Evolutionary conservation across 345 rosid genomes (phyloP), one percentile per base, ranked within the genome.

Genomic region (Cardamine chenopodiifolia): DNA sequence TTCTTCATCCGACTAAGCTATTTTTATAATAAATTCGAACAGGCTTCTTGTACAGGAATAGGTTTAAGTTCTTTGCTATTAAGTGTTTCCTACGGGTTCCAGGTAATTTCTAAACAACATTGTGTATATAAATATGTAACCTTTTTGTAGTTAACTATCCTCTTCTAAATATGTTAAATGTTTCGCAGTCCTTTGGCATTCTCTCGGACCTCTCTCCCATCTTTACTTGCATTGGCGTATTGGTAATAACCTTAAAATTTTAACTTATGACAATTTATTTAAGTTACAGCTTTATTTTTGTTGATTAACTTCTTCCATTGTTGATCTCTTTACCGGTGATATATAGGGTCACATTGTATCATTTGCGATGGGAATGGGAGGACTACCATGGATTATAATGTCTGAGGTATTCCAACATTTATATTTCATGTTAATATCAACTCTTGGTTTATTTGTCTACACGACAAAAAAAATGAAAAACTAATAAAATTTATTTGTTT

Each of bases 381-480:
- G 86, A 49, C 60, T 87, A 53, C 85, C 88, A 2, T 83, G 85
- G 82, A 77, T 83, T 60, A 72, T 87, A 56, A 85, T 87, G 89
- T 77, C 96, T 9, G 92, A 89, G 90, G 92, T 89, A 80, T 44
- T 25, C 6, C 28, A 55, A 29, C 8, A 28, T 23, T 48, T 48
- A 25, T 32, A 25, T 29, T 52, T 39, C 20, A 44, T 52, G n/a
- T 25, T 37, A 14, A 26, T 17, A 11, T 31, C 26, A 17, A 28
- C 18, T 12, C 1, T 26, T 54, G 10, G 31, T 50, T 19, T 4
- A n/a, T n/a, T n/a, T n/a, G n/a, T n/a, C n/a, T n/a, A 40, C 45
- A 40, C 7, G 45, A 14, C 45, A 40, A 40, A 14, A 4, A 40
- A 39, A 8, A 2, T 12, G 45, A 40, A 14, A 5, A 6, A 8